Base-by-base conservation (phyloP, 306 rosid species). In the Cucurbita pepo region DNA sequence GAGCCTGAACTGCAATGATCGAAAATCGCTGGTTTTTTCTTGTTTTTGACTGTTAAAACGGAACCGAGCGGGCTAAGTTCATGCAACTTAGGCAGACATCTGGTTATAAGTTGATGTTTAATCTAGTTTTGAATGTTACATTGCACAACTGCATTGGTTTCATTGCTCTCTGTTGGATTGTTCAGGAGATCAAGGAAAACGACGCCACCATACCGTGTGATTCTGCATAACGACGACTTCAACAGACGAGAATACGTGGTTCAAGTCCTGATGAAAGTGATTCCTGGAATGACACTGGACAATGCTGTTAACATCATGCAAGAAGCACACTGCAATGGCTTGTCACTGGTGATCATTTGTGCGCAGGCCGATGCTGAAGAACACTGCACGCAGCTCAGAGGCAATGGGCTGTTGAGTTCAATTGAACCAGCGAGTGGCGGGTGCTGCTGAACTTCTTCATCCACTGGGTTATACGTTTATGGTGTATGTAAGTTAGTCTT, bases 191-290 rank as follows among this genome's bases (percentile, higher is more conserved):
- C 84, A 7, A 71, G 82, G 69, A 92, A 92, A 83, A 83, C 79
- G 78, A 76, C 92, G 0, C 97, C 97, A 0, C 97, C 97, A 1
- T 92, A 86, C 58, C 82, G 92, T 37, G 96, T 92, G 37, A 36
- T 92, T 75, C 84, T 92, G 76, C 97, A 92, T 56, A 92, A 92
- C 40, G 97, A 92, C 79, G 81, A 92, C 85, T 92, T 44, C 41
- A 92, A 92, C 74, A 92, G 88, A 84, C 78, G 97, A 45, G 96
- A 92, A 83, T 92, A 92, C 41, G 97, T 92, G 7, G 97, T 92
- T 52, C 95, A 92, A 83, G 97, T 92, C 61, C 69, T 92, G 80
- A 90, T 92, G 97, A 92, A 88, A 77, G 97, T 92, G 63, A 92
- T 92, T 61, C 97, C 96, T 0, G 92, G 92, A 81, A 90, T 92